phyloP scores from a whole-genome alignment of 1,284 basidiomycete species.

The Limonomyces culmigenus region DNA sequence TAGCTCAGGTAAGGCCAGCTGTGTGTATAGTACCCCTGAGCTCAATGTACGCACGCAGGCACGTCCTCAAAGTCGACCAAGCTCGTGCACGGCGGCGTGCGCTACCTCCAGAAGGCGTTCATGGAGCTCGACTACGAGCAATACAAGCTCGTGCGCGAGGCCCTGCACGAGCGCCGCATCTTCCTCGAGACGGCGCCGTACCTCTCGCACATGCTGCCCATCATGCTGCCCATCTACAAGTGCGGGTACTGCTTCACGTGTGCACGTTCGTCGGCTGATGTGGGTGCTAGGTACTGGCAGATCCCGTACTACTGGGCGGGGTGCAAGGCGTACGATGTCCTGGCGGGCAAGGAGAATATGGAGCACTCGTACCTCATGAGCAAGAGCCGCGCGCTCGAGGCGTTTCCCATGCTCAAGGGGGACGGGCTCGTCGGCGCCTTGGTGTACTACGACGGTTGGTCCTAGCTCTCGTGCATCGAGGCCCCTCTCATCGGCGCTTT shows the following conservation, averaged over 20 bases:
- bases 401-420: slow-evolving; percentile 91
- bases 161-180: slow-evolving; percentile 82
- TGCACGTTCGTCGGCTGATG: background rate
- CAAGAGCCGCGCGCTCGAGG: slow-evolving; percentile 82
- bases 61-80: slow-evolving; percentile 97
- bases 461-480: background rate
- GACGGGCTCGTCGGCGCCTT: slow-evolving; percentile 90
- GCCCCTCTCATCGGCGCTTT: slow-evolving; percentile 1
- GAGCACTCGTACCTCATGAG: slow-evolving; percentile 90
- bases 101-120: slow-evolving; percentile 93
- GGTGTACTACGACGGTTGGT: slow-evolving; percentile 93
- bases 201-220: slow-evolving; percentile 81
- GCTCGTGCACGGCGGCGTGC: slow-evolving; percentile 93
- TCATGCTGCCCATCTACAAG: slow-evolving; percentile 89
- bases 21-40: background rate
- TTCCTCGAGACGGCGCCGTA: slow-evolving; percentile 96
- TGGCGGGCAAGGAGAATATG: slow-evolving; percentile 97
- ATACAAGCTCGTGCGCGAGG: slow-evolving; percentile 92
- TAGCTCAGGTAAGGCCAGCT: slow-evolving; percentile 44
- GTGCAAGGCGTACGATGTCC: slow-evolving; percentile 91
- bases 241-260: slow-evolving; percentile 16
- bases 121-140: slow-evolving; percentile 94
- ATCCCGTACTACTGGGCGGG: slow-evolving; percentile 93
- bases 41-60: slow-evolving; percentile 24
- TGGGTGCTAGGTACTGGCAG: slow-evolving; percentile 76